Conservation (phyloP, 2,329 filamentous ascomycete species). For the Talaromyces atroroseus region DNA sequence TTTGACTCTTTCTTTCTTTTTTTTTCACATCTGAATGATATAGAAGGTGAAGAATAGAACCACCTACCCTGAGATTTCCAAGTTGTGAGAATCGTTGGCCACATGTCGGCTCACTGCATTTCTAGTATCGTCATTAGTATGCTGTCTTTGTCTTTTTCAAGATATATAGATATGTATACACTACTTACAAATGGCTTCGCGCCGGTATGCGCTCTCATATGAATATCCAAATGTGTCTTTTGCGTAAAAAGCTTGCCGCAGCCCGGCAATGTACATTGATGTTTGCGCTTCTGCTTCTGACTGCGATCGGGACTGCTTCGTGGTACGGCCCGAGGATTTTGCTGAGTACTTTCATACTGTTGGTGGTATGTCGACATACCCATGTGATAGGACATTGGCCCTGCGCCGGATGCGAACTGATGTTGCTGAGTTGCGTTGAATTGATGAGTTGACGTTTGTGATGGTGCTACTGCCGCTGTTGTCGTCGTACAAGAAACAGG, state of each 20-base stretch:
- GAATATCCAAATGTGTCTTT: conserved; percentile 89
- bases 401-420: conserved; percentile 22
- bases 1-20: neutral
- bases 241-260: conserved; percentile 83
- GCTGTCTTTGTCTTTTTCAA: neutral
- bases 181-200: conserved; percentile 79
- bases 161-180: neutral
- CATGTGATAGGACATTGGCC: conserved; percentile 17
- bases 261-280: conserved; percentile 65
- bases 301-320: conserved; percentile 17
- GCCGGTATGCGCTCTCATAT: conserved; percentile 81
- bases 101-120: conserved; percentile 68
- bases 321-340: conserved; percentile 23
- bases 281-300: conserved; percentile 53
- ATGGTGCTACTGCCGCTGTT: neutral
- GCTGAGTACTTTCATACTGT: conserved; percentile 18
- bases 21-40: neutral
- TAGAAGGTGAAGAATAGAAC: neutral
- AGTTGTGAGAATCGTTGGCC: conserved; percentile 79
- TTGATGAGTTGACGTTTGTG: conserved; percentile 31
- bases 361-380: conserved; percentile 20
- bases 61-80: conserved; percentile 75
- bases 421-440: conserved; percentile 28
- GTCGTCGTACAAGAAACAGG: conserved; percentile 21
- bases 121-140: conserved; percentile 31